Evolutionary conservation across 768 basidiomycete species (phyloP).

Genomic region (Boletus huronensis): DNA sequence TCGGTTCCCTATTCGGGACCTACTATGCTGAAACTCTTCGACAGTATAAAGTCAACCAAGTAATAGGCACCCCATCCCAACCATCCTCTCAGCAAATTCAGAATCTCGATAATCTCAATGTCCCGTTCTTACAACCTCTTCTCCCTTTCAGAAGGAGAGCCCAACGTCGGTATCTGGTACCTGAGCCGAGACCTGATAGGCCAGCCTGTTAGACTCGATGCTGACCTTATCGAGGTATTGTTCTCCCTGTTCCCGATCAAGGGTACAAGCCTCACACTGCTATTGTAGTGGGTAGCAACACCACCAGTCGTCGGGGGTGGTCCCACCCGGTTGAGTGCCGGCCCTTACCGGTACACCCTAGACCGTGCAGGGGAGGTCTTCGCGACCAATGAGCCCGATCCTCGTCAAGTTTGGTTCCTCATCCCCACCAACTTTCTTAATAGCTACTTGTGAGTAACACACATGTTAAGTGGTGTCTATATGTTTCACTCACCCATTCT

Average conservation of each 20-base stretch:
- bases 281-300: neutral
- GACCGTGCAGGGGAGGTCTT: neutral
- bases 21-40: neutral
- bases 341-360: neutral
- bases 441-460: too few species aligned
- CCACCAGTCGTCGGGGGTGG: too few species aligned
- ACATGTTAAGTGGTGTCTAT: too few species aligned
- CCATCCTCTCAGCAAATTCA: neutral
- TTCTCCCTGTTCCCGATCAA: neutral
- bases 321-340: neutral
- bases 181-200: neutral
- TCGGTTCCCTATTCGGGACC: neutral
- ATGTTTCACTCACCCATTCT: too few species aligned
- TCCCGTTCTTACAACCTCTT: too few species aligned
- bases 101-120: neutral
- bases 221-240: neutral
- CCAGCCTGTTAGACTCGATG: neutral
- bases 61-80: neutral
- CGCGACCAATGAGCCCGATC: too few species aligned
- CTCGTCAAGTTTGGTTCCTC: too few species aligned
- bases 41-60: neutral
- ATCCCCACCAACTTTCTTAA: too few species aligned
- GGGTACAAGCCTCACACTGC: neutral
- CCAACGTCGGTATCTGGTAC: neutral
- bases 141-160: neutral